These are phyloP conservation scores for Saccharomyces pastorianus DNA, from an alignment of 1,139 yeast species.

Conservation along the genomic window DNA sequence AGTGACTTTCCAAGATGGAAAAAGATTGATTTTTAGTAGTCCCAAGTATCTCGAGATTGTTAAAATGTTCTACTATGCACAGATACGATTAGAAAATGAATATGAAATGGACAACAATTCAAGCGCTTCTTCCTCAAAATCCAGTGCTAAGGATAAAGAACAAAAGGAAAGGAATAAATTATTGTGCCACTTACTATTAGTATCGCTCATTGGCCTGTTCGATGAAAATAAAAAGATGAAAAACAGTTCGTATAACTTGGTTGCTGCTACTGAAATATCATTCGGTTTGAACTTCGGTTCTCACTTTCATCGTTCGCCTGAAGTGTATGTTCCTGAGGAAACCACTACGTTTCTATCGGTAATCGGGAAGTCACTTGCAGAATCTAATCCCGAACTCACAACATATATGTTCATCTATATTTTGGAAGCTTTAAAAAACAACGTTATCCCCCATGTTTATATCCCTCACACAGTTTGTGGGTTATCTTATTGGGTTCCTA, in stretches of 20 bases:
- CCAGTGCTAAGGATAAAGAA: conserved; percentile 2
- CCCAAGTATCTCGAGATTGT: conserved; percentile 60
- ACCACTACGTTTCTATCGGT: conserved; percentile 56
- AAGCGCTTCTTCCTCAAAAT: conserved; percentile 12
- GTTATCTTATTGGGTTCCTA: conserved; percentile 72
- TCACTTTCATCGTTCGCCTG: conserved; percentile 48
- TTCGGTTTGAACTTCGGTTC: conserved; percentile 58
- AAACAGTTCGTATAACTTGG: conserved; percentile 53
- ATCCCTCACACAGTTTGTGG: conserved; percentile 37
- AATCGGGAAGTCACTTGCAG: conserved; percentile 50
- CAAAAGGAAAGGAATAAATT: conserved; percentile 10
- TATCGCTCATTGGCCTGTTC: conserved; percentile 61
- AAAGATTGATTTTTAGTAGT: conserved; percentile 46
- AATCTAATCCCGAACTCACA: conserved; percentile 51
- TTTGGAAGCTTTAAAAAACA: conserved; percentile 22
- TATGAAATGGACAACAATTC: conserved; percentile 21
- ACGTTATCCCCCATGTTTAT: conserved; percentile 16
- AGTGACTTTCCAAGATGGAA: conserved; percentile 41
- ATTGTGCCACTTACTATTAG: conserved; percentile 53
- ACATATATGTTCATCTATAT: conserved; percentile 31
- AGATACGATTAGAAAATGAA: conserved; percentile 41
- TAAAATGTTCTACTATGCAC: conserved; percentile 59
- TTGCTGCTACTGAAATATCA: conserved; percentile 55
- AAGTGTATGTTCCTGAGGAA: conserved; percentile 63
- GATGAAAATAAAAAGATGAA: conserved; percentile 53